Percentiles rank a stretch among this genome's conserved stretches.
phyloP scores from a whole-genome alignment of 352 stramenopile species.

The Phytophthora pisi region DNA sequence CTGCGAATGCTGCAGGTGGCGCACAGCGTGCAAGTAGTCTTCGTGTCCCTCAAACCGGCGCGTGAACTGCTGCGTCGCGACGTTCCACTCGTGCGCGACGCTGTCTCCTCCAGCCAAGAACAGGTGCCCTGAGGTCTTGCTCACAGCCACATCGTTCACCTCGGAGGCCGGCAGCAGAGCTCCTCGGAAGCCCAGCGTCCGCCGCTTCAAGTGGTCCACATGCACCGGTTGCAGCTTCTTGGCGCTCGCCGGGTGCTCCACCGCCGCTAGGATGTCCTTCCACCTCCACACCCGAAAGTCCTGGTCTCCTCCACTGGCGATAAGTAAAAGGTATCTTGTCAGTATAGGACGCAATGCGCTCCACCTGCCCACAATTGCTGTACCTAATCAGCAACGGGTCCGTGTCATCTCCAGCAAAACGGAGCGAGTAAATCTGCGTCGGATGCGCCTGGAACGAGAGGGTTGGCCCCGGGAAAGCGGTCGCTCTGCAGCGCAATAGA shows the following conservation, averaged over 20 bases:
- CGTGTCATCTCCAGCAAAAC: constrained; percentile 60
- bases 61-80: constrained; percentile 56
- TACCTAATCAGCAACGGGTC: constrained; percentile 72
- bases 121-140: constrained; percentile 36
- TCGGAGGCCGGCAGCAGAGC: constrained; percentile 65
- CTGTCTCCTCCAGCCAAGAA: constrained; percentile 73
- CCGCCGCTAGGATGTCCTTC: constrained; percentile 60
- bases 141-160: constrained; percentile 69
- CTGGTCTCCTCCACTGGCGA: constrained; percentile 67
- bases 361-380: not conserved
- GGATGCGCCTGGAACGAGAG: constrained; percentile 72
- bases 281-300: constrained; percentile 83
- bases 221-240: constrained; percentile 47
- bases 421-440: constrained; percentile 78
- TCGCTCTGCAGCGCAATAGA: constrained; percentile 30
- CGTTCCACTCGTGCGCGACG: constrained; percentile 67
- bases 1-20: constrained; percentile 68
- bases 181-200: constrained; percentile 62
- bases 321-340: constrained; percentile 7
- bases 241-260: constrained; percentile 29
- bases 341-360: constrained; percentile 4
- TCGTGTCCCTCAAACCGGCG: constrained; percentile 58
- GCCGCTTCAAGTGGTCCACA: constrained; percentile 57
- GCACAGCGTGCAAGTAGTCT: constrained; percentile 71
- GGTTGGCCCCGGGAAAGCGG: constrained; percentile 49